These are phyloP conservation scores for Lactarius evosmus DNA, from an alignment of 768 basidiomycete species.

Conservation along the genomic window DNA sequence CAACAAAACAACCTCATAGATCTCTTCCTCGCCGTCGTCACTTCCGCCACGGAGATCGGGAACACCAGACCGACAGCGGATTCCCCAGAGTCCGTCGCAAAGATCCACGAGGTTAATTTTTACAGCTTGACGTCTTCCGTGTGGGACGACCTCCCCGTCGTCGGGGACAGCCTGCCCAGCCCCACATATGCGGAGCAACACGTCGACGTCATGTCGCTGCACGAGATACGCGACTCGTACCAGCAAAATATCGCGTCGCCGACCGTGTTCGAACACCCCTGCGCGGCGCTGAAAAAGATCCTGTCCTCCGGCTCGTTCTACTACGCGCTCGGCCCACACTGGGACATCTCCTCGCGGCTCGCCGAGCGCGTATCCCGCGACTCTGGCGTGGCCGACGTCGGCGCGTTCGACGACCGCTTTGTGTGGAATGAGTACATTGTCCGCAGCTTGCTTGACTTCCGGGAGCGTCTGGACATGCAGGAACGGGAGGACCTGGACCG, in stretches of 20 bases:
- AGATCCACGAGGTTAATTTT: slow-evolving; percentile 87
- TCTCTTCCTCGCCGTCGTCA: slow-evolving; percentile 81
- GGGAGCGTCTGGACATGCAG: slow-evolving; percentile 65
- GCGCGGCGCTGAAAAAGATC: slow-evolving; percentile 84
- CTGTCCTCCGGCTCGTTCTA: slow-evolving; percentile 92
- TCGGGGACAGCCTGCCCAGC: slow-evolving; percentile 51
- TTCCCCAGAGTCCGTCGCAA: slow-evolving; percentile 65
- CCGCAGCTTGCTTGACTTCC: slow-evolving; percentile 81
- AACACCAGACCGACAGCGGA: slow-evolving; percentile 59
- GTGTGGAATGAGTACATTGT: slow-evolving; percentile 96
- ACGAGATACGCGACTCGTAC: slow-evolving; percentile 46
- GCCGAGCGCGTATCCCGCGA: slow-evolving; percentile 61
- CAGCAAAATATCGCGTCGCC: slow-evolving; percentile 38
- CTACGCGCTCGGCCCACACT: slow-evolving; percentile 75
- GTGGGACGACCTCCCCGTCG: slow-evolving; percentile 73
- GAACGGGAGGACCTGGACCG: slow-evolving; percentile 75
- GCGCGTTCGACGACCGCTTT: slow-evolving; percentile 78
- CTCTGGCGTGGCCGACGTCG: slow-evolving; percentile 44
- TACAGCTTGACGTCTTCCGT: slow-evolving; percentile 77
- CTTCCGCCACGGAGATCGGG: slow-evolving; percentile 71
- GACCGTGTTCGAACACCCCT: slow-evolving; percentile 84
- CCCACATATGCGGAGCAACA: slow-evolving; percentile 53
- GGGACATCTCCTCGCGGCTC: slow-evolving; percentile 89
- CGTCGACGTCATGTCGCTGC: slow-evolving; percentile 43
- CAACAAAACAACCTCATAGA: slow-evolving; percentile 43